Conservation (phyloP, 2,329 filamentous ascomycete genomes). For the Verticillium klebahnii region DNA sequence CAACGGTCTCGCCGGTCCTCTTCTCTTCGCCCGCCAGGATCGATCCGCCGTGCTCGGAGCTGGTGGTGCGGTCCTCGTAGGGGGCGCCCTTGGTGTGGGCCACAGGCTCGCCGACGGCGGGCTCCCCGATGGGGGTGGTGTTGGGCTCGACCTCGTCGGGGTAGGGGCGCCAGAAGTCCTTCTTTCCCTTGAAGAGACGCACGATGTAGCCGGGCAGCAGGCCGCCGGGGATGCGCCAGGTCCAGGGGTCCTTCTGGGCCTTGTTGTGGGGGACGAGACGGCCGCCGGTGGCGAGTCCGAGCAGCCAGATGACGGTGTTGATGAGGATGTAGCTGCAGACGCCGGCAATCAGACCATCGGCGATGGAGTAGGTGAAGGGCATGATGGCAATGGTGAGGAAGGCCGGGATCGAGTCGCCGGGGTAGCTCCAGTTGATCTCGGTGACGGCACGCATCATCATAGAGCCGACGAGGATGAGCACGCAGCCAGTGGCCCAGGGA, state of each 20-base stretch:
- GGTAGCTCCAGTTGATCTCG: conserved; percentile 86
- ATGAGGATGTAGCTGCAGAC: conserved; percentile 73
- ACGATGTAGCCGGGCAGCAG: conserved; percentile 70
- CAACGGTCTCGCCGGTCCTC: conserved; percentile 7
- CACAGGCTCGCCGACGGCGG: background rate
- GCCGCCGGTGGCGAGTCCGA: conserved; percentile 63
- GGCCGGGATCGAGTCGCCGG: conserved; percentile 78
- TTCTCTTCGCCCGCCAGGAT: conserved; percentile 7
- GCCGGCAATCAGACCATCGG: conserved; percentile 78
- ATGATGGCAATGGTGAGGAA: conserved; percentile 81
- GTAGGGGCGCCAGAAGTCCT: conserved; percentile 63
- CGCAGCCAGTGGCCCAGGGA: conserved; percentile 83
- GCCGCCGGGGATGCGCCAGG: conserved; percentile 70
- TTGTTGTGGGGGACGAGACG: conserved; percentile 72
- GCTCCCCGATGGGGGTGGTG: conserved; percentile 14
- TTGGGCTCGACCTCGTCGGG: conserved; percentile 13
- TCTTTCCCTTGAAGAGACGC: conserved; percentile 61
- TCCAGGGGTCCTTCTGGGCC: conserved; percentile 74
- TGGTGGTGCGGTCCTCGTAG: conserved; percentile 1
- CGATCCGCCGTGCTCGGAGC: conserved; percentile 11
- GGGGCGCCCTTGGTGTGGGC: conserved; percentile 13
- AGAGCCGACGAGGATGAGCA: conserved; percentile 81
- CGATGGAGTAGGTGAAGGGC: conserved; percentile 88
- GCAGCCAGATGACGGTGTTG: conserved; percentile 65
- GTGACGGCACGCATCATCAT: conserved; percentile 77